phyloP scores from a whole-genome alignment of 495 filamentous ascomycete genomes.

The Staphylotrichum longicolle region DNA sequence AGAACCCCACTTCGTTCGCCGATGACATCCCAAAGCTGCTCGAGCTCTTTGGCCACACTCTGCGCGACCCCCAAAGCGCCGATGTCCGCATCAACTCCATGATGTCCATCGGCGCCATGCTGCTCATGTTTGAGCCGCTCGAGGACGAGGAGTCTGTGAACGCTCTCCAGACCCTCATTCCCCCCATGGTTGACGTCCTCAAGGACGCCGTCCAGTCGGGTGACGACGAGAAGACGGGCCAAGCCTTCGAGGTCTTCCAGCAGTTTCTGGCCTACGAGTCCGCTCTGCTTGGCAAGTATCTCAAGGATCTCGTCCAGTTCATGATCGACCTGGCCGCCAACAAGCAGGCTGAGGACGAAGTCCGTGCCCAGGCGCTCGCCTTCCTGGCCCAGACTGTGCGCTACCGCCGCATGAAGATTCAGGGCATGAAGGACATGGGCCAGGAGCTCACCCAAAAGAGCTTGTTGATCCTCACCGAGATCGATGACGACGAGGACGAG shows the following conservation, averaged over 20 bases:
- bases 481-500: slow-evolving; percentile 82
- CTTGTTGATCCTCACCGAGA: slow-evolving; percentile 83
- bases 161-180: slow-evolving; percentile 73
- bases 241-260: slow-evolving; percentile 97
- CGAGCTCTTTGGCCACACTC: slow-evolving; percentile 78
- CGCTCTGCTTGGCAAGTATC: slow-evolving; percentile 76
- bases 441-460: slow-evolving; percentile 81
- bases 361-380: slow-evolving; percentile 81
- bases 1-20: slow-evolving; percentile 72
- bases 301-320: slow-evolving; percentile 87
- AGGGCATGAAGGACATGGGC: slow-evolving; percentile 71
- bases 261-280: slow-evolving; percentile 88
- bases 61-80: slow-evolving; percentile 83
- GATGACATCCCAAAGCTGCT: slow-evolving; percentile 77
- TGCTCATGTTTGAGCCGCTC: slow-evolving; percentile 82
- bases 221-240: slow-evolving; percentile 82
- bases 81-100: slow-evolving; percentile 94
- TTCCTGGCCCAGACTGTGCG: slow-evolving; percentile 91
- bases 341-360: slow-evolving; percentile 73
- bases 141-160: slow-evolving; percentile 70
- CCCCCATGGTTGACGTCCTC: slow-evolving; percentile 84
- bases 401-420: slow-evolving; percentile 93
- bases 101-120: slow-evolving; percentile 83
- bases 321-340: slow-evolving; percentile 85
- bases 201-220: slow-evolving; percentile 73